phyloP scores from a whole-genome alignment of 257 asterid genomes.

The Primulina eburnea region DNA sequence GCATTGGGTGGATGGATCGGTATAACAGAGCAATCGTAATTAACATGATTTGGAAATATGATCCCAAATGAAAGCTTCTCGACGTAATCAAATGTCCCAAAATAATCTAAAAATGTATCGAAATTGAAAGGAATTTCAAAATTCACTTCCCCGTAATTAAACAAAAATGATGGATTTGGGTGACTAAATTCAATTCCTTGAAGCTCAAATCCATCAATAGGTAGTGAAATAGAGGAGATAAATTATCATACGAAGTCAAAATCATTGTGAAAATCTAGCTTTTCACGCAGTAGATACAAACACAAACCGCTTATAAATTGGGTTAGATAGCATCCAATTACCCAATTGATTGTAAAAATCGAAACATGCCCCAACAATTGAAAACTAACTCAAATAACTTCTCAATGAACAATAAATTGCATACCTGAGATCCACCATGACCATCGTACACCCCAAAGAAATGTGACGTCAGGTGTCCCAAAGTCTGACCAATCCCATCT shows the following conservation, averaged over 20 bases:
- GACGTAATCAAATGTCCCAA: neutral
- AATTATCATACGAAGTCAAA: neutral
- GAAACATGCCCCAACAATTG: too few species aligned
- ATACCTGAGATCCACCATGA: slow-evolving; percentile 92
- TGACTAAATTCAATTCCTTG: too few species aligned
- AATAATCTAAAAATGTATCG: too few species aligned
- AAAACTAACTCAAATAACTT: neutral
- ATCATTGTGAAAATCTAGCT: too few species aligned
- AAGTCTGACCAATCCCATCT: slow-evolving; percentile 51
- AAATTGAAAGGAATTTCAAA: neutral
- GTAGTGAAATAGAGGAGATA: neutral
- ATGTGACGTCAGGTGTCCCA: slow-evolving; percentile 77
- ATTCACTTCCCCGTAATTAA: neutral
- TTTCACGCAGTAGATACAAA: neutral
- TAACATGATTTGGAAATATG: too few species aligned
- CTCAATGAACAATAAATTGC: neutral
- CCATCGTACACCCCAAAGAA: slow-evolving; percentile 90
- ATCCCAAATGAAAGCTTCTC: neutral
- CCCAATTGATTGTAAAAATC: too few species aligned
- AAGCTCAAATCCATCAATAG: too few species aligned
- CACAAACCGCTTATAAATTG: too few species aligned
- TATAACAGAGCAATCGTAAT: neutral
- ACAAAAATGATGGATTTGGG: neutral
- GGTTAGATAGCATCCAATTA: too few species aligned
- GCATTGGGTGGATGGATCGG: neutral